Base-by-base conservation (phyloP, 108 stramenopile species). In the Conticribra guillardii region DNA sequence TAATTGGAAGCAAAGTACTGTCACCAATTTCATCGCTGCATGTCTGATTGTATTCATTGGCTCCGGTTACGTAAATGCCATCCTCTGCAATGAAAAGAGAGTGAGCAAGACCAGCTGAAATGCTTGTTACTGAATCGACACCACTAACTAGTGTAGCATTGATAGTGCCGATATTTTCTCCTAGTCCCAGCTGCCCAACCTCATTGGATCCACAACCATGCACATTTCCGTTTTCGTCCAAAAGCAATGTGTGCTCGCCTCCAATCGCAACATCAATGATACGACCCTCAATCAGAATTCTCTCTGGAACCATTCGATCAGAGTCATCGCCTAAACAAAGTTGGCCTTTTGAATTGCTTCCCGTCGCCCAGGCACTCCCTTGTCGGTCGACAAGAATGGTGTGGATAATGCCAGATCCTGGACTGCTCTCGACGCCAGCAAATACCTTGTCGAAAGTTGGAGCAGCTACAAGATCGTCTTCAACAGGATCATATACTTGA, bases 151-250 rank as follows among this genome's bases (percentile, higher is more conserved):
- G n/a, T n/a, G n/a, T n/a, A n/a, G n/a, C n/a, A n/a, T n/a, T n/a
- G n/a, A n/a, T n/a, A n/a, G n/a, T n/a, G n/a, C n/a, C n/a, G n/a
- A n/a, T n/a, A 33, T 56, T 47, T 16, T 65, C 32, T 31, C 76
- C 81, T 15, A 81, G 59, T 44, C 83, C 83, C n/a, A 82, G 33
- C 47, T 82, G 77, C 7, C 83, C 83, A 22, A 61, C 28, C 0
- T 23, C 30, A 63, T 84, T 84, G 9, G 67, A 66, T 15, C 83
- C 83, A 46, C 81, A 84, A n/a, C 56, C 80, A 46, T 63, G 82
- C 14, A 73, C 72, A 2, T 46, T 54, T 47, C 83, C 83, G 52
- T 80, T 68, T 32, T 60, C 55, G 23, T 69, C 68, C 3, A 79
- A 48, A 14, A 79, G 68, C 34, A 84, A 63, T 9, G 80, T 73